These are phyloP conservation scores for Termitomyces sp. DNA, from an alignment of 768 basidiomycete genomes.

Conservation along the genomic window DNA sequence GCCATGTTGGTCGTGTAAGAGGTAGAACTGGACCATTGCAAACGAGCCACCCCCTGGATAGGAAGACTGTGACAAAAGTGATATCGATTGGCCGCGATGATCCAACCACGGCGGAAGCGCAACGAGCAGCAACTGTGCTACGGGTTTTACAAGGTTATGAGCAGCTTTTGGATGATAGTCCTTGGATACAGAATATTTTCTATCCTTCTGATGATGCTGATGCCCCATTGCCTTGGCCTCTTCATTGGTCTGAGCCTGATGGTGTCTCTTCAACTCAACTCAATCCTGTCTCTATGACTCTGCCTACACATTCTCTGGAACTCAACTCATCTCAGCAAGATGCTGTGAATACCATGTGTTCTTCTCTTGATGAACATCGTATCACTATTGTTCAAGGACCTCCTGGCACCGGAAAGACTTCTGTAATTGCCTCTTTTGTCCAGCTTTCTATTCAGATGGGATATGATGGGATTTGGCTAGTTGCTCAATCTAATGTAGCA, in stretches of 20 bases:
- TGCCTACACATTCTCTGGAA: not conserved
- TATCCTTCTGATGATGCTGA: conserved; percentile 22
- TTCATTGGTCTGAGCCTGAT: conserved; percentile 24
- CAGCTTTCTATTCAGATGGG: conserved; percentile 35
- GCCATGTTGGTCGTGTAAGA: conserved; percentile 8
- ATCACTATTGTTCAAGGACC: conserved; percentile 49
- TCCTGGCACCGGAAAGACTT: conserved; percentile 71
- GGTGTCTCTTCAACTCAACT: not conserved
- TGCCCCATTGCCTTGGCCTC: conserved; percentile 32
- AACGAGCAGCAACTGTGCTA: conserved; percentile 36
- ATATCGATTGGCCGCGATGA: conserved; percentile 49
- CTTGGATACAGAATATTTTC: conserved; percentile 50
- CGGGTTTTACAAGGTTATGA: conserved; percentile 36
- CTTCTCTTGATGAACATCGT: conserved; percentile 25
- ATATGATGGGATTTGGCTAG: conserved; percentile 62
- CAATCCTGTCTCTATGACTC: not conserved
- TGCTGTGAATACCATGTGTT: conserved; percentile 46
- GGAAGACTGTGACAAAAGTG: conserved; percentile 30
- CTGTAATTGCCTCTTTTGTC: conserved; percentile 65
- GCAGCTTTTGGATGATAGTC: conserved; percentile 31
- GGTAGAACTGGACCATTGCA: conserved; percentile 27
- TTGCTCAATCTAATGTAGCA: conserved; percentile 84
- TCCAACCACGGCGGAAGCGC: conserved; percentile 54
- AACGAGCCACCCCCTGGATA: conserved; percentile 18
- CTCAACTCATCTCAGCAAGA: conserved; percentile 44